Percentiles rank a stretch among this genome's conserved stretches.
These are phyloP conservation scores for Protomyces inouyei DNA, from an alignment of 1,139 yeast genomes.

Conservation along the genomic window DNA sequence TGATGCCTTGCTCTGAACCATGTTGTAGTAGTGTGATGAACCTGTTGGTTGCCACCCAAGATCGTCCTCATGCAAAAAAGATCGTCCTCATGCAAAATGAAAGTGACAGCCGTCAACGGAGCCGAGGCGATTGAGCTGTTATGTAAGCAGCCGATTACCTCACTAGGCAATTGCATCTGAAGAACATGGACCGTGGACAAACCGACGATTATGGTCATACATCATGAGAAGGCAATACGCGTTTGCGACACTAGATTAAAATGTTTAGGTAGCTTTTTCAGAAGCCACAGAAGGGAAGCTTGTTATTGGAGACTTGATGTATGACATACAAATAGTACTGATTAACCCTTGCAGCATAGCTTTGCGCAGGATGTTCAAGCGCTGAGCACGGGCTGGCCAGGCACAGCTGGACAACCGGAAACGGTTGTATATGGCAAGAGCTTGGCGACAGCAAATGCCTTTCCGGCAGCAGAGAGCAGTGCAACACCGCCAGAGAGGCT, in stretches of 20 bases:
- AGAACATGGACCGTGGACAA: not conserved
- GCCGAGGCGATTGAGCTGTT: not conserved
- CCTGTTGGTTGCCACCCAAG: not conserved
- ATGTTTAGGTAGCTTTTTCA: not conserved
- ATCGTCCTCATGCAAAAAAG: not conserved
- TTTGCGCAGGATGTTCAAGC: not conserved
- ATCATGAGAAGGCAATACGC: no score
- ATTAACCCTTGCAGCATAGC: no score
- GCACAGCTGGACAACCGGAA: not conserved
- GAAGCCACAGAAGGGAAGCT: not conserved
- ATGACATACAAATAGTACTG: no score
- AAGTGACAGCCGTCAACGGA: not conserved
- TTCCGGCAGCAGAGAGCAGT: not conserved
- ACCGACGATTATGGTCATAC: no score
- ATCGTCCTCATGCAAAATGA: no score
- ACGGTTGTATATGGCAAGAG: not conserved
- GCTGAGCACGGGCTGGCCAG: not conserved
- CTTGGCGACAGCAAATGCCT: not conserved
- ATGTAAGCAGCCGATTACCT: not conserved
- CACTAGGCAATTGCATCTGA: no score
- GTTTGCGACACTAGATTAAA: no score
- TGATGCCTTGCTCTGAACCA: constrained; percentile 18
- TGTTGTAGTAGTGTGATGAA: not conserved
- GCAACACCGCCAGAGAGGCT: not conserved
- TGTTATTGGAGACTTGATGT: not conserved